Conservation (phyloP, 2,329 filamentous ascomycete species). For the Claviceps arundinis region DNA sequence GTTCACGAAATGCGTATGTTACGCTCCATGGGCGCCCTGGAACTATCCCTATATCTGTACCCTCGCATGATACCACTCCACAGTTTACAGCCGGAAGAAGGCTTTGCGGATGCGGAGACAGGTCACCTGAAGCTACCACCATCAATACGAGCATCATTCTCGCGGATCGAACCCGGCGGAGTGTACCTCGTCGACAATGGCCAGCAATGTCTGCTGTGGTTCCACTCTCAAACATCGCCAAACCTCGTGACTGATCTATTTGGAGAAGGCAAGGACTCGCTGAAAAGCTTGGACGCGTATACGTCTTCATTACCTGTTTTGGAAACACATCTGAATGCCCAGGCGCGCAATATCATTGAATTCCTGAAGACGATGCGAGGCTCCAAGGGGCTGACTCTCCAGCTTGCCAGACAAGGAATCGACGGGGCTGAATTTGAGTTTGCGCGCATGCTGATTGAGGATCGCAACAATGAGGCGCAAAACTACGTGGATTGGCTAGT, state of each 20-base stretch:
- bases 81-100: slow-evolving; percentile 74
- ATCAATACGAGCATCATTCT: slow-evolving; percentile 69
- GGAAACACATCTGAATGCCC: slow-evolving; percentile 84
- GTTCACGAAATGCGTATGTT: slow-evolving; percentile 88
- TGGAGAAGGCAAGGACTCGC: slow-evolving; percentile 53
- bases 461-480: slow-evolving; percentile 93
- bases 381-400: slow-evolving; percentile 76
- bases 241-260: slow-evolving; percentile 87
- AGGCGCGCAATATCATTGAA: slow-evolving; percentile 85
- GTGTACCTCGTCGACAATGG: slow-evolving; percentile 94
- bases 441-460: slow-evolving; percentile 78
- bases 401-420: slow-evolving; percentile 81
- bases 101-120: slow-evolving; percentile 77
- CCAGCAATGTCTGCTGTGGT: slow-evolving; percentile 81
- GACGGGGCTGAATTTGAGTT: slow-evolving; percentile 97
- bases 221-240: slow-evolving; percentile 83
- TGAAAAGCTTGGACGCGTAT: slow-evolving; percentile 72
- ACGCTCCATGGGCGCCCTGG: slow-evolving; percentile 71
- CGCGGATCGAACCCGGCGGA: slow-evolving; percentile 79
- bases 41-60: slow-evolving; percentile 86
- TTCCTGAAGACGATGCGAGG: slow-evolving; percentile 71
- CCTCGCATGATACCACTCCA: slow-evolving; percentile 87
- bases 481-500: slow-evolving; percentile 99
- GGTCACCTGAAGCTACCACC: slow-evolving; percentile 79
- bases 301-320: slow-evolving; percentile 68